Evolutionary conservation across 805 yeast genomes (phyloP).

Genomic region (Starmerella lactis-condensi): DNA sequence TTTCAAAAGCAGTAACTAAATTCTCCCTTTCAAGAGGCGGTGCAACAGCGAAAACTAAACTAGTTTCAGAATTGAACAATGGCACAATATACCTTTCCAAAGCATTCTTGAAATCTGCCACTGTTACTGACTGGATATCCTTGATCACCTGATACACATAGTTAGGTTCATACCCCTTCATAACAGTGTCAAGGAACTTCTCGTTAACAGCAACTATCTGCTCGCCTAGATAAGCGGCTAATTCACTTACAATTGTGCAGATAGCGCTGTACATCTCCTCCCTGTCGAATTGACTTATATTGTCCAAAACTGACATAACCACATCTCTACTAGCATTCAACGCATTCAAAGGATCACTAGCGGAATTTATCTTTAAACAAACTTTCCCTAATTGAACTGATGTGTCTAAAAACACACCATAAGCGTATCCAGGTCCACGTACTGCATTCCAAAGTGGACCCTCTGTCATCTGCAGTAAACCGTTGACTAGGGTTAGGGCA

Average conservation of each 20-base stretch:
- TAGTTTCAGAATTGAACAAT: slow-evolving; percentile 38
- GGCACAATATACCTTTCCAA: slow-evolving; percentile 44
- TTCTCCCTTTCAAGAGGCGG: slow-evolving; percentile 44
- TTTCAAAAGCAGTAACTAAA: slow-evolving; percentile 30
- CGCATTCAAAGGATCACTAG: slow-evolving; percentile 58
- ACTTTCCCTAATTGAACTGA: slow-evolving; percentile 43
- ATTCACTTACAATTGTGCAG: slow-evolving; percentile 50
- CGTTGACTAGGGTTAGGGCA: slow-evolving; percentile 52
- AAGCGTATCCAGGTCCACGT: slow-evolving; percentile 85
- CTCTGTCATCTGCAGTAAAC: slow-evolving; percentile 67
- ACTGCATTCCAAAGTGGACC: slow-evolving; percentile 96
- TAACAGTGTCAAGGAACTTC: slow-evolving; percentile 45
- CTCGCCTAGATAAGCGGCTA: slow-evolving; percentile 54
- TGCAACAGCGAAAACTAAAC: slow-evolving; percentile 51
- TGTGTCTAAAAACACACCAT: slow-evolving; percentile 49
- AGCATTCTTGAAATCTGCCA: slow-evolving; percentile 29
- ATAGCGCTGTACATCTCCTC: slow-evolving; percentile 52
- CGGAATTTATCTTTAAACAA: slow-evolving; percentile 54
- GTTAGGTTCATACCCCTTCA: slow-evolving; percentile 53
- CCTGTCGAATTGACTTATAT: slow-evolving; percentile 35
- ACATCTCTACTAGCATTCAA: slow-evolving; percentile 45
- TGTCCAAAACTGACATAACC: slow-evolving; percentile 41
- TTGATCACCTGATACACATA: slow-evolving; percentile 38
- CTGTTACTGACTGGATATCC: slow-evolving; percentile 32
- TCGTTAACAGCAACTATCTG: slow-evolving; percentile 43